Evolutionary conservation across 352 stramenopile species (phyloP).

Genomic region (Globisporangium echinulatum): DNA sequence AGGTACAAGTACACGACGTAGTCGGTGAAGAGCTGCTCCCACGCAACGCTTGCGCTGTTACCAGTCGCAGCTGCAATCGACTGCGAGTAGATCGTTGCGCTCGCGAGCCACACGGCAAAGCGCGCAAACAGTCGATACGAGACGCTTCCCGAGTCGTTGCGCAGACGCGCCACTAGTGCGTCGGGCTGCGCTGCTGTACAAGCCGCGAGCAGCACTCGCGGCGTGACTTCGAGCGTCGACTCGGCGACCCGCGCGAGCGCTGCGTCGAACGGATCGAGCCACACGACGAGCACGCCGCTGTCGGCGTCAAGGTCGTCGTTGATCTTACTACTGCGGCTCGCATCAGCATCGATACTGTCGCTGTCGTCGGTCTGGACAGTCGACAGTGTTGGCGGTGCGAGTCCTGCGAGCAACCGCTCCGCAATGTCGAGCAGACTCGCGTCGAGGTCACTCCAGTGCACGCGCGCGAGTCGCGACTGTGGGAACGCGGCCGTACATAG

Average conservation of each 20-base stretch:
- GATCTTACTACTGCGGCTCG: neutral
- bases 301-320: conserved; percentile 1
- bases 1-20: conserved; percentile 51
- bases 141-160: neutral
- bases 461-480: conserved; percentile 6
- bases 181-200: neutral
- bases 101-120: conserved; percentile 12
- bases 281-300: conserved; percentile 7
- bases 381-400: neutral
- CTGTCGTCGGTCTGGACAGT: neutral
- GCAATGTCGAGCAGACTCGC: conserved; percentile 5
- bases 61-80: conserved; percentile 4
- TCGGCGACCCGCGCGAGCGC: conserved; percentile 1
- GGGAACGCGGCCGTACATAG: conserved; percentile 34
- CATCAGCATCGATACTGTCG: neutral
- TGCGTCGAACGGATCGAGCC: neutral
- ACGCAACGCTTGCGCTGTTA: conserved; percentile 16
- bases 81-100: conserved; percentile 17
- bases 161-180: neutral
- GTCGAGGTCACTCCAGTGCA: conserved; percentile 12
- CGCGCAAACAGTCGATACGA: conserved; percentile 1
- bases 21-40: conserved; percentile 36
- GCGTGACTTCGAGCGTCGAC: neutral
- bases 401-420: neutral
- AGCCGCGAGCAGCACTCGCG: no score